Evolutionary conservation across 2,329 filamentous ascomycete genomes (phyloP), one percentile per base, ranked within the genome.

Genomic region (Alternaria sp.): DNA sequence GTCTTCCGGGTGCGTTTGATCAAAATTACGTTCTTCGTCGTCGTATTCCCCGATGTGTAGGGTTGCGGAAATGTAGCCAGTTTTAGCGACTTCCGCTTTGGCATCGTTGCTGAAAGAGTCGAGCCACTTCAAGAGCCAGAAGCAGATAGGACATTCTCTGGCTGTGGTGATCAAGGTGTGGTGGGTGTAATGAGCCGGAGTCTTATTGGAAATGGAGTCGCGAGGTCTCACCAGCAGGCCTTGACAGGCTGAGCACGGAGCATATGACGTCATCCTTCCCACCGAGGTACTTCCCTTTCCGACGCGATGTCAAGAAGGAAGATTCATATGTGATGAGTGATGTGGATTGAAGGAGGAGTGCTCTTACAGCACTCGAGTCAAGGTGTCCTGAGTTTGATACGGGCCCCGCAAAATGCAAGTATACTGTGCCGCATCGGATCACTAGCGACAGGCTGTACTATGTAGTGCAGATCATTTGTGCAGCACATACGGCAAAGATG

Each of bases 11-110:
- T 36, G 0, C 13, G 3, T n/a, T n/a, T n/a, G 32, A 36, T 36
- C 7, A 1, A 8, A 36, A 3, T 36, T 13, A 2, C 2, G 6
- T 40, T 40, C 36, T n/a, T 40, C 36, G 4, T 40, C 0, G 0
- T 17, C 8, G 5, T 10, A 40, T 40, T n/a, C 15, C 36, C 36
- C 36, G 0, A 2, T 1, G 5, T 17, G 4, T 17, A 40, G 36
- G 5, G 5, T 40, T 5, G 36, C 36, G 36, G 0, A 3, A 2
- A 40, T 3, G 0, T 40, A 0, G 1, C 36, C 36, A 11, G 36
- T 40, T 40, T 17, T 3, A 11, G 36, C 36, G 2, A 3, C 2
- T 6, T 40, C 36, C 3, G 15, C 15, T 5, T 40, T 40, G n/a
- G n/a, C 1, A 0, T 3, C 36, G 4, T 40, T 5, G 36, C 8